phyloP scores from a whole-genome alignment of 1,139 yeast species.

The Suhomyces bokatorum region DNA sequence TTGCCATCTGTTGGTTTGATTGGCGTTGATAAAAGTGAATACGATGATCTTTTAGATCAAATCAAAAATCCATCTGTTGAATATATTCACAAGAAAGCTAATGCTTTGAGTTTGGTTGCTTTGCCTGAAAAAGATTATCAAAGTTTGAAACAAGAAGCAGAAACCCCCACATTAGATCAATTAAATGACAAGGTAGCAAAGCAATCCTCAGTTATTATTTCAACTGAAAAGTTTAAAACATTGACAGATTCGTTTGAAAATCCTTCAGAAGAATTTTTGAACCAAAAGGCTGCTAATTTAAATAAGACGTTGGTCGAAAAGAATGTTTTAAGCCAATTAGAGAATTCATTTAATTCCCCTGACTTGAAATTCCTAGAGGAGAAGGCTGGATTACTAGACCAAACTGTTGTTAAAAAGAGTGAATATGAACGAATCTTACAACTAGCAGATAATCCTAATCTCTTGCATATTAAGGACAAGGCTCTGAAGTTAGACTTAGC shows the following conservation, averaged over 20 bases:
- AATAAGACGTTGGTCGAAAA: slow-evolving; percentile 25
- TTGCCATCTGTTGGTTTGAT: slow-evolving; percentile 12
- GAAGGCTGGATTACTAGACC: slow-evolving; percentile 5
- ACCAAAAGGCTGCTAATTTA: slow-evolving; percentile 16
- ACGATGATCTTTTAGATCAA: slow-evolving; percentile 14
- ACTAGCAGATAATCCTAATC: background rate
- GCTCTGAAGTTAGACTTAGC: slow-evolving; percentile 5
- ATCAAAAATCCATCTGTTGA: slow-evolving; percentile 16
- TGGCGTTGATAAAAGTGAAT: slow-evolving; percentile 16
- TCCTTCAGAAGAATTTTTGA: slow-evolving; percentile 32
- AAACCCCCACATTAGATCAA: slow-evolving; percentile 7
- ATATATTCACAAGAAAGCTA: slow-evolving; percentile 16
- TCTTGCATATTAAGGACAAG: slow-evolving; percentile 6
- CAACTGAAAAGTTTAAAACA: slow-evolving; percentile 8
- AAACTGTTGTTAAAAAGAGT: slow-evolving; percentile 2
- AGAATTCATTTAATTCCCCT: slow-evolving; percentile 9
- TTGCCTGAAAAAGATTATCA: slow-evolving; percentile 12
- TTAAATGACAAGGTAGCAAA: slow-evolving; percentile 24
- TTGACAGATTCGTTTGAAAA: slow-evolving; percentile 22
- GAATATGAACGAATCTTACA: background rate
- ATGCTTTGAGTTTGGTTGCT: background rate
- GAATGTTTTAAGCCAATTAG: slow-evolving; percentile 21
- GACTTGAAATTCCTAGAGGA: slow-evolving; percentile 3
- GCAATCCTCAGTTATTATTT: slow-evolving; percentile 23
- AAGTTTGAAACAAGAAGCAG: background rate